Conservation (phyloP, 2,329 filamentous ascomycete genomes). For the Metarhizium robertsii region DNA sequence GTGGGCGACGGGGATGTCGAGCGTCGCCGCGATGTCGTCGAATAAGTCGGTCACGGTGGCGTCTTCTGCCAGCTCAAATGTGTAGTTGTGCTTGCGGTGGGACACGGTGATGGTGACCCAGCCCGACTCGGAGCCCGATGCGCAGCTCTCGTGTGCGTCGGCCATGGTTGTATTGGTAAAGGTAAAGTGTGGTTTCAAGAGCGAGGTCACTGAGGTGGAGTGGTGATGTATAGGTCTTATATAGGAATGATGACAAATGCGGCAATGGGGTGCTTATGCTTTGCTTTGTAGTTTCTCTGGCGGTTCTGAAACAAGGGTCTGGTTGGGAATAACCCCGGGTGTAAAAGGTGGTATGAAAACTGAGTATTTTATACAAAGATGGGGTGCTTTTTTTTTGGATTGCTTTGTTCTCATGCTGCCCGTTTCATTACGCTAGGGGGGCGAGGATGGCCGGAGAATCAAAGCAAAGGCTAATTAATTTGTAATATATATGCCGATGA, state of each 20-base stretch:
- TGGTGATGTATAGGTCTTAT: neutral
- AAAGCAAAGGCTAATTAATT: neutral
- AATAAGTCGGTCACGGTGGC: constrained; percentile 51
- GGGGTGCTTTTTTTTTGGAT: neutral
- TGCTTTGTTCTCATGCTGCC: neutral
- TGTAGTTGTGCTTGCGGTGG: constrained; percentile 36
- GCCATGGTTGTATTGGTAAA: neutral
- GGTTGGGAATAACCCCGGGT: no score
- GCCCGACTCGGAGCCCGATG: constrained; percentile 12
- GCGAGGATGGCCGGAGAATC: neutral
- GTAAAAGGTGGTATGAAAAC: no score
- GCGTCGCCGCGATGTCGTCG: constrained; percentile 40
- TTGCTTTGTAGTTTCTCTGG: neutral
- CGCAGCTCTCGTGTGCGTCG: constrained; percentile 6
- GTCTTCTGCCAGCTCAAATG: constrained; percentile 32
- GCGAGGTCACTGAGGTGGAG: neutral
- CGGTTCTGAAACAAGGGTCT: neutral
- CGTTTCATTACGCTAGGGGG: neutral
- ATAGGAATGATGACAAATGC: neutral
- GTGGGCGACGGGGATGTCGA: constrained; percentile 52
- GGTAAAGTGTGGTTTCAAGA: neutral
- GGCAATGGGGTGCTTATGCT: neutral
- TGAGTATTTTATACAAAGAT: neutral
- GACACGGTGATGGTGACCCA: constrained; percentile 35
- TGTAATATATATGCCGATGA: constrained; percentile 1